Evolutionary conservation across 768 basidiomycete genomes (phyloP).

Genomic region (Pisolithus albus): DNA sequence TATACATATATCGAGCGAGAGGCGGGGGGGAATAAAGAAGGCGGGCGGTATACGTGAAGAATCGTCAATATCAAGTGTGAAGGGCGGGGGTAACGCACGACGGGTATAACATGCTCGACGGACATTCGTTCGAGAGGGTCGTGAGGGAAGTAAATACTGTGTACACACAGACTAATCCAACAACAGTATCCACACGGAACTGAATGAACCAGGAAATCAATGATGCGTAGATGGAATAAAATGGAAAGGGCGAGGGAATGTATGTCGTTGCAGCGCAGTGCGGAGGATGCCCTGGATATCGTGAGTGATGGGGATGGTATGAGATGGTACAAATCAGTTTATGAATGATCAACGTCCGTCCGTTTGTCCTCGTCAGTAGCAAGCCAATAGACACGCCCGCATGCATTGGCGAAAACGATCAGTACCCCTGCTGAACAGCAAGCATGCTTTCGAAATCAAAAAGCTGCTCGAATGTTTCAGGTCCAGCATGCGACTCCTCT

Average conservation of each 20-base stretch:
- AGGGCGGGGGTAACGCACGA: neutral
- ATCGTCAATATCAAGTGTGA: neutral
- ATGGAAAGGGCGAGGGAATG: conserved; percentile 12
- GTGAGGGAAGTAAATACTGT: conserved; percentile 5
- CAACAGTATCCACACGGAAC: conserved; percentile 34
- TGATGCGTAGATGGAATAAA: neutral
- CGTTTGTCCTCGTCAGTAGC: neutral
- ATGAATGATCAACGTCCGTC: conserved; percentile 13
- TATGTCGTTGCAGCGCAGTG: conserved; percentile 9
- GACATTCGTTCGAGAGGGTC: neutral
- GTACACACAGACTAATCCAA: conserved; percentile 32
- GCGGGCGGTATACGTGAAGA: neutral
- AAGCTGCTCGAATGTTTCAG: conserved; percentile 31
- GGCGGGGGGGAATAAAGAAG: neutral
- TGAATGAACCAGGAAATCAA: conserved; percentile 20
- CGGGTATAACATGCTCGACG: neutral
- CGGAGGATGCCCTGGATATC: conserved; percentile 16
- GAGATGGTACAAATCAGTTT: conserved; percentile 23
- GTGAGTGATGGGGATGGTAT: conserved; percentile 12
- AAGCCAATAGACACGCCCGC: conserved; percentile 29
- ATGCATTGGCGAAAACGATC: conserved; percentile 28
- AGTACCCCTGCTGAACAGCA: conserved; percentile 25
- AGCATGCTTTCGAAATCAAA: conserved; percentile 34
- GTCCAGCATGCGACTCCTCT: conserved; percentile 20
- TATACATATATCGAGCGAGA: neutral